These are phyloP conservation scores for Maudiozyma bulderi DNA, from an alignment of 805 yeast species.

Conservation along the genomic window DNA sequence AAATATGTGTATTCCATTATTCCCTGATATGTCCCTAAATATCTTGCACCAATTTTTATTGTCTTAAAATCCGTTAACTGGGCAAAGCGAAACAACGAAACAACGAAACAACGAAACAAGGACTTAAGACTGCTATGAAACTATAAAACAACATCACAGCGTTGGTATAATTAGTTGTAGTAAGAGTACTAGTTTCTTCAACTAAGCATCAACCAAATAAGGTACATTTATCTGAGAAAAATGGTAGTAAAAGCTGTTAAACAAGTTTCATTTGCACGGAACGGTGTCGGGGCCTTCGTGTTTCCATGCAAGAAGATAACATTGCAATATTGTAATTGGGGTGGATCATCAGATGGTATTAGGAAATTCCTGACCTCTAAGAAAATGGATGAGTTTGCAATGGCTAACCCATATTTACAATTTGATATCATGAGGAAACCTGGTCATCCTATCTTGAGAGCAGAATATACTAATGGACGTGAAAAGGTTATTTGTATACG, in stretches of 20 bases:
- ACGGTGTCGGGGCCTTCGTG: slow-evolving; percentile 68
- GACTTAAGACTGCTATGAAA: not conserved
- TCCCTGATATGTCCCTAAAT: too few relatives aligned
- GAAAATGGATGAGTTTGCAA: slow-evolving; percentile 47
- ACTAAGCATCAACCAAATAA: too few relatives aligned
- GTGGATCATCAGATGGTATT: slow-evolving; percentile 86
- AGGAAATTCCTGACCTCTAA: slow-evolving; percentile 51
- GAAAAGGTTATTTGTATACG: slow-evolving; percentile 65
- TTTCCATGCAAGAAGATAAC: slow-evolving; percentile 67
- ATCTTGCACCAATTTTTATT: too few relatives aligned
- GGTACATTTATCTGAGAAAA: not conserved
- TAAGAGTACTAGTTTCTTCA: not conserved
- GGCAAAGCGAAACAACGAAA: too few relatives aligned
- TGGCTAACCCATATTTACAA: slow-evolving; percentile 53
- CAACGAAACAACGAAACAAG: not conserved
- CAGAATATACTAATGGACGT: slow-evolving; percentile 41
- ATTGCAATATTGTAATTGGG: slow-evolving; percentile 86
- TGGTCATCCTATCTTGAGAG: slow-evolving; percentile 76
- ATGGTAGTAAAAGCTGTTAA: slow-evolving; percentile 48
- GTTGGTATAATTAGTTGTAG: not conserved
- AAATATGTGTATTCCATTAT: too few relatives aligned
- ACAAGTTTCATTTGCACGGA: slow-evolving; percentile 52
- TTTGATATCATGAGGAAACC: slow-evolving; percentile 58
- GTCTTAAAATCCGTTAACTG: too few relatives aligned
- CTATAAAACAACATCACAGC: not conserved